These are phyloP conservation scores for Sanghuangporus weigelae DNA, from an alignment of 1,284 basidiomycete genomes.

Conservation along the genomic window DNA sequence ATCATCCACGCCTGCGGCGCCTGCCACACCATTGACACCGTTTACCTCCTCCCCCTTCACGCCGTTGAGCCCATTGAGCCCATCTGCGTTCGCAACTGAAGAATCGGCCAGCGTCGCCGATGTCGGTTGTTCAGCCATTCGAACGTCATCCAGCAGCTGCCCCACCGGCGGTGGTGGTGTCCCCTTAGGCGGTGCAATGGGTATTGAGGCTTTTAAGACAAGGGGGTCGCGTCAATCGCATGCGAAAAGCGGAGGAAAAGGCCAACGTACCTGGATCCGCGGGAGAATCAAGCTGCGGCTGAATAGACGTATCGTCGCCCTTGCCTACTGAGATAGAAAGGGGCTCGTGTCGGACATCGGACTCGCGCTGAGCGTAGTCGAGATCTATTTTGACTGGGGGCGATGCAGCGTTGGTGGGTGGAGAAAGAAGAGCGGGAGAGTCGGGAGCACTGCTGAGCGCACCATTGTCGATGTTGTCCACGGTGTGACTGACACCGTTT, in stretches of 20 bases:
- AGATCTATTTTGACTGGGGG: conserved; percentile 56
- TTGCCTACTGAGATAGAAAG: conserved; percentile 39
- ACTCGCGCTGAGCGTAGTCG: conserved; percentile 55
- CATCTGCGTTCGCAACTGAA: background rate
- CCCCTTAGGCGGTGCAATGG: conserved; percentile 38
- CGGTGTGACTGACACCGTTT: conserved; percentile 30
- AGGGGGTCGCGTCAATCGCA: background rate
- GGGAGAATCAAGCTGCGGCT: conserved; percentile 39
- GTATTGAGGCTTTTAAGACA: conserved; percentile 35
- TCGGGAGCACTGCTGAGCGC: conserved; percentile 27
- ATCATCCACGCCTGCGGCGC: conserved; percentile 5
- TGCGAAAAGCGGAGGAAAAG: conserved; percentile 20
- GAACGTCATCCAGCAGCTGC: conserved; percentile 47
- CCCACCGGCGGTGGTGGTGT: conserved; percentile 45
- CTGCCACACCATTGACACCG: conserved; percentile 1
- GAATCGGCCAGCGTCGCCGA: conserved; percentile 21
- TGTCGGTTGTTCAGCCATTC: conserved; percentile 37
- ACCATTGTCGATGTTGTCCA: conserved; percentile 33
- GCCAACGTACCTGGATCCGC: conserved; percentile 45
- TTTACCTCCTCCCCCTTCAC: conserved; percentile 3
- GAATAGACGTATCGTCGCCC: conserved; percentile 38
- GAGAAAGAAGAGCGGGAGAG: conserved; percentile 36
- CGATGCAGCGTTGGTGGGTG: conserved; percentile 34
- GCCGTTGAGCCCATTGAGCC: conserved; percentile 1
- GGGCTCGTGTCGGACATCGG: conserved; percentile 57